Percentiles rank a stretch among this genome's conserved stretches.
Evolutionary conservation across 1,139 yeast species (phyloP).

Genomic region (Blastobotrys arbuscula): DNA sequence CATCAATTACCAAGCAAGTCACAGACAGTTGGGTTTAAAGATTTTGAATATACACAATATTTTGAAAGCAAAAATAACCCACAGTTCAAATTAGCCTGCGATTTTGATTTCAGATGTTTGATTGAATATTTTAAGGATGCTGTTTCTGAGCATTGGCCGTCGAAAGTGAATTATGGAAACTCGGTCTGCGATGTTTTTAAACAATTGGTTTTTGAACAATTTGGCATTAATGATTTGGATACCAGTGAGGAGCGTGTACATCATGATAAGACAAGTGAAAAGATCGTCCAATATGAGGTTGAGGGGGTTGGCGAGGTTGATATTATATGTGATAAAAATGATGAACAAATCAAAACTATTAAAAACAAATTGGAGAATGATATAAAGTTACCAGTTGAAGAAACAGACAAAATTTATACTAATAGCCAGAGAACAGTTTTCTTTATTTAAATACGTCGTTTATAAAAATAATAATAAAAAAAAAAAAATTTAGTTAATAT

Average conservation of each 20-base stretch:
- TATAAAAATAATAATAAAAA: neutral
- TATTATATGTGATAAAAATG: too few relatives aligned
- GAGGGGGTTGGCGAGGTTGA: too few relatives aligned
- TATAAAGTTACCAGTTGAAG: too few relatives aligned
- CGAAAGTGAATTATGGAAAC: neutral
- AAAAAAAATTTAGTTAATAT: neutral
- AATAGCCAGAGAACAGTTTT: too few relatives aligned
- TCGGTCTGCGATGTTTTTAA: neutral
- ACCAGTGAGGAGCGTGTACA: neutral
- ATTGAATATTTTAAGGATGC: neutral
- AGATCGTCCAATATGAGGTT: too few relatives aligned
- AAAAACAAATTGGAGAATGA: too few relatives aligned
- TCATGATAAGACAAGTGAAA: too few relatives aligned
- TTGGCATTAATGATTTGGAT: neutral
- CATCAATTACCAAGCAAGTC: neutral
- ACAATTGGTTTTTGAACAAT: neutral
- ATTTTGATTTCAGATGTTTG: neutral
- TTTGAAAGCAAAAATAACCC: neutral
- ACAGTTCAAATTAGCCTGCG: neutral
- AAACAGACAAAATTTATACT: too few relatives aligned
- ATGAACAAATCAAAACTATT: too few relatives aligned
- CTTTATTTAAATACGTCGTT: too few relatives aligned
- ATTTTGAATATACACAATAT: neutral
- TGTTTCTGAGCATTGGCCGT: neutral
- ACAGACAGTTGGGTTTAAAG: neutral